Conservation (phyloP, 1,284 basidiomycete species). For the Butyriboletus appendiculatus region DNA sequence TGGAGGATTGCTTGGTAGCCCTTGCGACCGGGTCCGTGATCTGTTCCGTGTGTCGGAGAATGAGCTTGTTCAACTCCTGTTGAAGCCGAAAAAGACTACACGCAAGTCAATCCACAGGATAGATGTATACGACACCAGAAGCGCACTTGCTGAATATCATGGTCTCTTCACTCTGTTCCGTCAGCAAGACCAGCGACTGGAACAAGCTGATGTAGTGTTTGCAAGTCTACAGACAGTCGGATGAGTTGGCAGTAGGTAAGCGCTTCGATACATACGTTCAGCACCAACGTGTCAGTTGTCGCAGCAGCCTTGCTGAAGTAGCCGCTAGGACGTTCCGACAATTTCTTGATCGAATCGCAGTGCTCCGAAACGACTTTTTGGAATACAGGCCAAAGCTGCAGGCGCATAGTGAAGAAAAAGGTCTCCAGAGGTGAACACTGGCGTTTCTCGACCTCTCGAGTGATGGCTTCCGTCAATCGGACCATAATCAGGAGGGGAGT, state of each 20-base stretch:
- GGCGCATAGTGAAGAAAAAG: slow-evolving; percentile 75
- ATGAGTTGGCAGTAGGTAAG: slow-evolving; percentile 1
- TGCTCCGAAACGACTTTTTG: slow-evolving; percentile 87
- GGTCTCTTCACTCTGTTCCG: slow-evolving; percentile 83
- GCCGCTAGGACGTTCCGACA: slow-evolving; percentile 67
- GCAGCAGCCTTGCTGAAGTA: slow-evolving; percentile 66
- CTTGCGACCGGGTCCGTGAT: slow-evolving; percentile 61
- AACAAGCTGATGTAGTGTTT: slow-evolving; percentile 77
- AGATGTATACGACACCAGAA: not conserved
- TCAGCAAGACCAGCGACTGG: slow-evolving; percentile 76
- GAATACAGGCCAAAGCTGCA: slow-evolving; percentile 90
- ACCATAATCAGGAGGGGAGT: slow-evolving; percentile 86
- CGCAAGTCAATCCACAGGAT: slow-evolving; percentile 3
- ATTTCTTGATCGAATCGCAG: slow-evolving; percentile 75
- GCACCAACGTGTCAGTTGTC: slow-evolving; percentile 70
- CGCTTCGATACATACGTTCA: slow-evolving; percentile 47
- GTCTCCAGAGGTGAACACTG: slow-evolving; percentile 77
- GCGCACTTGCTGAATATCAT: slow-evolving; percentile 92
- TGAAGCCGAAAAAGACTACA: slow-evolving; percentile 81
- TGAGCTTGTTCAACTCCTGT: slow-evolving; percentile 81
- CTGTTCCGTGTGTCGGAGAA: slow-evolving; percentile 70
- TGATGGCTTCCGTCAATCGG: slow-evolving; percentile 79
- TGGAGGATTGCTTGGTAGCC: slow-evolving; percentile 68
- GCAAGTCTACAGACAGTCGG: slow-evolving; percentile 43
- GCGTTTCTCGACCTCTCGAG: slow-evolving; percentile 72